These are phyloP conservation scores for Coniosporium apollinis DNA, from an alignment of 495 filamentous ascomycete genomes.

Conservation along the genomic window DNA sequence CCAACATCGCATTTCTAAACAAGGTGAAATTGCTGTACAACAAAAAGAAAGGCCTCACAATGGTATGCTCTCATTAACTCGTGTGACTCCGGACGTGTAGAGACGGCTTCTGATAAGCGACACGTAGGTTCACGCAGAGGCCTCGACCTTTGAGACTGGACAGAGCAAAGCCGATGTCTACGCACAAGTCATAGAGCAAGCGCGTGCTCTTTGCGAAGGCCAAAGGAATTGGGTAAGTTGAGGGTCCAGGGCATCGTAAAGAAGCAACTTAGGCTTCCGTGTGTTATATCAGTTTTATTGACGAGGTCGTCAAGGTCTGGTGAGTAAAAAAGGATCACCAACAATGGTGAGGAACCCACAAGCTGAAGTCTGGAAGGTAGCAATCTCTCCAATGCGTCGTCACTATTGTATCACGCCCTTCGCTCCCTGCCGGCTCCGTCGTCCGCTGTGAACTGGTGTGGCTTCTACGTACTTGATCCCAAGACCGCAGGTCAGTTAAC, in stretches of 20 bases:
- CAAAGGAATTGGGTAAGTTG: constrained; percentile 71
- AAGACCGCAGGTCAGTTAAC: constrained; percentile 34
- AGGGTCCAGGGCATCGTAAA: not conserved
- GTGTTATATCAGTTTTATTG: no score
- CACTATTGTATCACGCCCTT: constrained; percentile 76
- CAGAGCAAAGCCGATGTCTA: constrained; percentile 63
- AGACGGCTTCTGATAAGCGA: no score
- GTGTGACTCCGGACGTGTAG: no score
- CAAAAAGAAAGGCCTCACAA: no score
- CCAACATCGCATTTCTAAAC: no score
- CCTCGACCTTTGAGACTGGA: constrained; percentile 51
- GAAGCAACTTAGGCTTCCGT: no score
- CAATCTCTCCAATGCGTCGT: constrained; percentile 71
- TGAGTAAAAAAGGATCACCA: no score
- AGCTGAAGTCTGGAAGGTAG: no score
- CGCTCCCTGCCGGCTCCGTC: constrained; percentile 61
- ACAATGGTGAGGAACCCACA: no score
- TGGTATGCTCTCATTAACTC: no score
- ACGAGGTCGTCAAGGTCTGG: not conserved
- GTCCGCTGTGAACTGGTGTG: constrained; percentile 69
- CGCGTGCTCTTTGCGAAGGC: constrained; percentile 51
- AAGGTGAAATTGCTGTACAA: no score
- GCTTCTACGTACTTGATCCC: constrained; percentile 69
- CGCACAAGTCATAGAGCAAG: constrained; percentile 53
- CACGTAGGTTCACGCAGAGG: constrained; percentile 68